These are phyloP conservation scores for Lactarius akahatsu DNA, from an alignment of 768 basidiomycete species.

Conservation along the genomic window DNA sequence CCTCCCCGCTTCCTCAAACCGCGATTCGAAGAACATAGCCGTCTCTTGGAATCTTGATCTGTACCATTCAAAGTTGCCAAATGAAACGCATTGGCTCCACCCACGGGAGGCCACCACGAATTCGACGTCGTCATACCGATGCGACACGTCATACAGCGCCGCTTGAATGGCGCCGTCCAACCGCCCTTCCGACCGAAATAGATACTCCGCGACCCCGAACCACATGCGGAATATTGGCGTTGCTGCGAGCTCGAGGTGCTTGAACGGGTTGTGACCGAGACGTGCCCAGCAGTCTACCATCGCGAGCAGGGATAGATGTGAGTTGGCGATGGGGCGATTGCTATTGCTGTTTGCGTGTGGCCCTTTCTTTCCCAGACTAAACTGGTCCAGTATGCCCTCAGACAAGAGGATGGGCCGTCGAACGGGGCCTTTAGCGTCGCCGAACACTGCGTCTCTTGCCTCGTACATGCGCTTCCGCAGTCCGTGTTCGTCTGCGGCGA, in stretches of 20 bases:
- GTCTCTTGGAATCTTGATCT: conserved; percentile 76
- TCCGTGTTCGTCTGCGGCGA: conserved; percentile 51
- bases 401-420: conserved; percentile 75
- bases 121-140: conserved; percentile 88
- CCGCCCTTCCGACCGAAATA: conserved; percentile 70
- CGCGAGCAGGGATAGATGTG: conserved; percentile 89
- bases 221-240: conserved; percentile 96
- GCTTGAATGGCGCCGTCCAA: conserved; percentile 72
- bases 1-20: conserved; percentile 84
- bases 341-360: conserved; percentile 20
- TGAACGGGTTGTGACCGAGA: conserved; percentile 83
- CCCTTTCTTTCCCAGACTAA: conserved; percentile 64
- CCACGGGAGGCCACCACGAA: conserved; percentile 92
- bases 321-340: conserved; percentile 59
- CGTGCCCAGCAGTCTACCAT: conserved; percentile 99
- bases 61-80: conserved; percentile 91
- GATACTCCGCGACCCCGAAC: conserved; percentile 95
- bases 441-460: conserved; percentile 78
- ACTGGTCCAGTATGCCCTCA: conserved; percentile 83
- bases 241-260: conserved; percentile 88
- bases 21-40: conserved; percentile 74
- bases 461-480: conserved; percentile 72
- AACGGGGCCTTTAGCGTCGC: conserved; percentile 35
- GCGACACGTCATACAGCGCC: conserved; percentile 71
- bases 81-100: conserved; percentile 94